A percentile compares a stretch with the other conserved stretches of the same genome.
Conservation (phyloP, 2,329 filamentous ascomycete genomes). For the Monilinia laxa region DNA sequence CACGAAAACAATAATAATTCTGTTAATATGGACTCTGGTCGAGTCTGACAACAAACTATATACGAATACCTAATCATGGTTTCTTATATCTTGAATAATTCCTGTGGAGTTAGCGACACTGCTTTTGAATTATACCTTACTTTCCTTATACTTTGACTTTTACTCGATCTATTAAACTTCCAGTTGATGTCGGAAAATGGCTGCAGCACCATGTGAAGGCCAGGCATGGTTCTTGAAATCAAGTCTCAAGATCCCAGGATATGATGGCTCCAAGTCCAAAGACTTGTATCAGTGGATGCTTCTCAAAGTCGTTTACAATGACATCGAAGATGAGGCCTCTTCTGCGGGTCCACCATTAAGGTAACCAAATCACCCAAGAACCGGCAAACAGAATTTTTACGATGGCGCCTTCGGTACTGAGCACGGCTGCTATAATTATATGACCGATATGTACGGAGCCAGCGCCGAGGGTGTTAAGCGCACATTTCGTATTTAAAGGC, state of each 20-base stretch:
- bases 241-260: slow-evolving; percentile 13
- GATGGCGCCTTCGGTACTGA: background rate
- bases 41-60: no score
- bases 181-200: background rate
- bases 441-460: background rate
- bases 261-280: slow-evolving; percentile 1
- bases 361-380: slow-evolving; percentile 2
- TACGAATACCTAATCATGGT: no score
- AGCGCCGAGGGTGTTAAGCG: slow-evolving; percentile 1
- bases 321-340: background rate
- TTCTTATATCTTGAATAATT: no score
- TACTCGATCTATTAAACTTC: background rate
- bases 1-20: no score
- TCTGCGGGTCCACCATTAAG: background rate
- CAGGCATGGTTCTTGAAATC: slow-evolving; percentile 10
- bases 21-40: no score
- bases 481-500: no score
- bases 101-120: no score
- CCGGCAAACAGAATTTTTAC: background rate
- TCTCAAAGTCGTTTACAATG: slow-evolving; percentile 12
- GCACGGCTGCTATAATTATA: slow-evolving; percentile 5
- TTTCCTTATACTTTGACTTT: background rate
- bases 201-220: slow-evolving; percentile 10
- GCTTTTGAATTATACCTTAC: background rate
- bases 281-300: slow-evolving; percentile 13